Base-by-base conservation (phyloP, 2,329 filamentous ascomycete species). In the Lachnellula hyalina region DNA sequence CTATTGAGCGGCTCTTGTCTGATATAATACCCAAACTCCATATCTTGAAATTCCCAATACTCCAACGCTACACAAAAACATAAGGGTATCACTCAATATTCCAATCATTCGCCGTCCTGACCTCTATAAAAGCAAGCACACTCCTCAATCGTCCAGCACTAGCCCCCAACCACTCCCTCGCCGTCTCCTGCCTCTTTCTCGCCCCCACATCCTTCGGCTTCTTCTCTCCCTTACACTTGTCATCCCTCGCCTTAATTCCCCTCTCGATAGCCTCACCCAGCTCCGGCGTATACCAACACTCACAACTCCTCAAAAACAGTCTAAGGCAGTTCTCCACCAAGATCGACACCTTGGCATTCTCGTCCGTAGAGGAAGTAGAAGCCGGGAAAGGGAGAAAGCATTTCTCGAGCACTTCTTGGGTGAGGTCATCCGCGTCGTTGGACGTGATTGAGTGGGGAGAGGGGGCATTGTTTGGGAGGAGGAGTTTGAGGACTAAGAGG, bases 301-400 rank as follows among this genome's bases (percentile, higher is more conserved):
- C 72, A 40, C 58, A 71, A 51, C 21, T 56, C 57, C 66, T 74
- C 42, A 66, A 49, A 28, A 84, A 68, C 9, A 80, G 63, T 2
- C 78, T 69, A 15, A 83, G 60, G 38, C 84, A 61, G 2, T 72
- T 71, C 66, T 86, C 83, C 0, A 83, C 68, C 36, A 82, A 61
- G 28, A 85, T 69, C 3, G 77, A 78, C 12, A 85, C 73, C 59
- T 80, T 81, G 5, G 79, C 77, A 61, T 86, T 85, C 45, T 84
- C 82, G 1, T 71, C 68, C 1, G 73, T 63, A 9, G 69, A 75
- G 4, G 68, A 66, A 0, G 72, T 76, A 28, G 73, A 77, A 1
- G 83, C 80, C 1, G 77, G 67, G 52, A 71, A 81, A 0, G 80
- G 80, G 5, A 85, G 72, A 62, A 77, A 85, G 56, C 75, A 75